Evolutionary conservation across 139 green algal species (phyloP).

Genomic region (Picocystis salinarum): DNA sequence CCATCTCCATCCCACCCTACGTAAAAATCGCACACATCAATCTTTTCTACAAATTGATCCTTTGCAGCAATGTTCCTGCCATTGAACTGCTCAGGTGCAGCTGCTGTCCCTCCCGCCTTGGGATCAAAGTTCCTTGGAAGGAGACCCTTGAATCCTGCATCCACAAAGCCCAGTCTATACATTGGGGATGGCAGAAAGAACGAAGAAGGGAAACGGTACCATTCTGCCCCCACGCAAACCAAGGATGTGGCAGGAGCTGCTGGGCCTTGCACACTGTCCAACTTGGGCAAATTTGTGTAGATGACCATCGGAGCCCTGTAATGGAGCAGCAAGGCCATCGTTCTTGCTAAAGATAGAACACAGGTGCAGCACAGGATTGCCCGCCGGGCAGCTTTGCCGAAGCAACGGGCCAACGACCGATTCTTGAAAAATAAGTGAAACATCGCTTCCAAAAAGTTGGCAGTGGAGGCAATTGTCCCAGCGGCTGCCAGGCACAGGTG

Average conservation of each 20-base stretch:
- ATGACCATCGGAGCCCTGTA: conserved; percentile 33
- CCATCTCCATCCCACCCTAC: too few relatives aligned
- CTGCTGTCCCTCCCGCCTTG: conserved; percentile 24
- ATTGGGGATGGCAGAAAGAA: conserved; percentile 47
- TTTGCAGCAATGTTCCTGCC: conserved; percentile 12
- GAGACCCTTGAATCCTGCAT: conserved; percentile 38
- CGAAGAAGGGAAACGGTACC: conserved; percentile 59
- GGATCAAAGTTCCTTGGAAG: conserved; percentile 14
- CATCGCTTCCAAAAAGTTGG: too few relatives aligned
- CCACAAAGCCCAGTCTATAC: conserved; percentile 44
- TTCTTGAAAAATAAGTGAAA: too few relatives aligned
- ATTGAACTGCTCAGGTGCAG: conserved; percentile 35
- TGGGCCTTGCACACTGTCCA: neutral
- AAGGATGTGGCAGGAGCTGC: neutral
- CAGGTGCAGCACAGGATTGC: too few relatives aligned
- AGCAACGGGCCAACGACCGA: too few relatives aligned
- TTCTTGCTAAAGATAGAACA: too few relatives aligned
- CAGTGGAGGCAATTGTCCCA: conserved; percentile 8
- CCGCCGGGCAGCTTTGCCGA: too few relatives aligned
- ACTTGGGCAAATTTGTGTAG: conserved; percentile 13
- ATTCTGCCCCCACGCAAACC: conserved; percentile 56
- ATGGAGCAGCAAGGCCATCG: conserved; percentile 15
- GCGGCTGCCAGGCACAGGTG: conserved; percentile 43
- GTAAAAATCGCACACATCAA: too few relatives aligned
- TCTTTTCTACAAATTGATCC: conserved; percentile 23